Evolutionary conservation across 192 early-diverging fungal species (phyloP).

Genomic region (Umbelopsis vinacea): DNA sequence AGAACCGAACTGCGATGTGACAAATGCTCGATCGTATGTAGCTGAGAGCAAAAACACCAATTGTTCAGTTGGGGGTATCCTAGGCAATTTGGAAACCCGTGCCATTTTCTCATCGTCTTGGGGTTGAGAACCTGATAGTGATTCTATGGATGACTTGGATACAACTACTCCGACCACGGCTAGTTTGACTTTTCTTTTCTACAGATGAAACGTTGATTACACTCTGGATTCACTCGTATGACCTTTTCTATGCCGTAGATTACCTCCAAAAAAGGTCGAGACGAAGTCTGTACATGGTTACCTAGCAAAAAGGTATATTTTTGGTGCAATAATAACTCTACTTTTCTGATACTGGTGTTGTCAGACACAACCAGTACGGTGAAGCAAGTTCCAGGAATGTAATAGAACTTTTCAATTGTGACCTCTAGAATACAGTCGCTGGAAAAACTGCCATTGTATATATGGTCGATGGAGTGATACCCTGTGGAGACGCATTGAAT

Average conservation of each 20-base stretch:
- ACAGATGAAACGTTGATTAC: too few relatives aligned
- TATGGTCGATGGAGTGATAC: conserved; percentile 1
- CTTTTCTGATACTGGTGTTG: not conserved
- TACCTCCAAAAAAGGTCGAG: conserved; percentile 14
- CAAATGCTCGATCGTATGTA: conserved; percentile 16
- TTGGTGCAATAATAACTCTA: not conserved
- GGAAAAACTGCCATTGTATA: not conserved
- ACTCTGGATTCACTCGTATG: too few relatives aligned
- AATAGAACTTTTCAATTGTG: not conserved
- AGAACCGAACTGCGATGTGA: conserved; percentile 18
- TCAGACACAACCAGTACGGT: not conserved
- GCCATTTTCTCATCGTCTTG: not conserved
- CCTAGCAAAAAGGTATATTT: not conserved
- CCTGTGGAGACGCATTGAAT: not conserved
- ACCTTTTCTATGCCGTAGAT: too few relatives aligned
- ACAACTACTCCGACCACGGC: not conserved
- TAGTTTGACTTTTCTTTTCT: conserved; percentile 2
- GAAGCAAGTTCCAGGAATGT: not conserved
- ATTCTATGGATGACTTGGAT: not conserved
- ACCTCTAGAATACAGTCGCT: not conserved
- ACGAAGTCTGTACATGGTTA: not conserved
- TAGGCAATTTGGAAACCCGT: not conserved
- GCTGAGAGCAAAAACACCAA: conserved; percentile 19
- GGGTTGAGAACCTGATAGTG: not conserved
- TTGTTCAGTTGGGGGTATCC: conserved; percentile 15